Evolutionary conservation across 345 rosid species (phyloP), one percentile per base, ranked within the genome.

Genomic region (Pelargonium nanum): DNA sequence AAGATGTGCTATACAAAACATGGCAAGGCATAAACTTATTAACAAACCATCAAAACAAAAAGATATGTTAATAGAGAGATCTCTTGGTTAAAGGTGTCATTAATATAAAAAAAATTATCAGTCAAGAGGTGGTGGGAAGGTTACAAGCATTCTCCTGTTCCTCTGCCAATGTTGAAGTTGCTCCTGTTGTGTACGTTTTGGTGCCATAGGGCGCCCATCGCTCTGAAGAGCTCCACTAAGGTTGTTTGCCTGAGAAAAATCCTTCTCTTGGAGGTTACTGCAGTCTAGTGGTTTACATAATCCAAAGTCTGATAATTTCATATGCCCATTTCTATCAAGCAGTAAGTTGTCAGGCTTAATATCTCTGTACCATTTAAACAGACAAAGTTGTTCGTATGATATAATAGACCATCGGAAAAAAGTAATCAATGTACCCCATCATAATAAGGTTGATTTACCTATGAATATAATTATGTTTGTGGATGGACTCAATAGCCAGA

Each of bases 321-420:
- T 85, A 74, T 93, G 99, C 50, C 99, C 99, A 57, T 75, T 64
- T 87, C 82, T 83, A 77, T 93, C 96, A 52, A 93, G 94, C 52
- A 93, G 86, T 81, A 92, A 76, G 81, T 92, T 92, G 66, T 92
- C 98, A 34, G 98, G 98, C 77, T 92, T 92, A 78, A 93, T 87
- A 72, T 93, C 99, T 74, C 99, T 93, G 87, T 69, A 70, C 63
- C 57, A 69, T 50, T 56, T 51, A 55, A 70, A 72, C 7, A 51
- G 32, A 3, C 45, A 57, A 34, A 23, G 55, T 70, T 52, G 13
- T 24, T 60, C 26, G 28, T 22, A 50, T 26, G 59, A 26, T 55
- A 55, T 25, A 34, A 53, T 45, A 34, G 53, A 15, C 62, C 25
- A 13, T 17, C 24, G 48, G n/a, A 26, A 16, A 61, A 45, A 48